Evolutionary conservation across 2,329 filamentous ascomycete species (phyloP).

Genomic region (Coniochaeta sp.): DNA sequence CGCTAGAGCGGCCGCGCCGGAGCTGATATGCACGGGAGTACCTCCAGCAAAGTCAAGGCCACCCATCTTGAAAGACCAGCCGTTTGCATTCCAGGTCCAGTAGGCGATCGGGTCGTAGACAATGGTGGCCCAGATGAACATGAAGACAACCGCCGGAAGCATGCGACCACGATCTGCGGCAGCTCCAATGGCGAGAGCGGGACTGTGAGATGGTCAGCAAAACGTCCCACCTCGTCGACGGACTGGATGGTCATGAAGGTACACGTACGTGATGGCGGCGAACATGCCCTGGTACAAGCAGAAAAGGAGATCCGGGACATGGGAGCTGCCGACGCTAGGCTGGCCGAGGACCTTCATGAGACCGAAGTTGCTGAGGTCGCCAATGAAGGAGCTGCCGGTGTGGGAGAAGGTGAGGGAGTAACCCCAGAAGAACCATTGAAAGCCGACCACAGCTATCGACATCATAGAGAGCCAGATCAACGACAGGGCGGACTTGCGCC

Average conservation of each 20-base stretch:
- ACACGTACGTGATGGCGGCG: conserved; percentile 72
- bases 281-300: conserved; percentile 88
- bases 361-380: conserved; percentile 74
- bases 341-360: conserved; percentile 69
- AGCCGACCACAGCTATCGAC: conserved; percentile 69
- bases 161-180: conserved; percentile 55
- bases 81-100: conserved; percentile 70
- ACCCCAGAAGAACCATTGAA: conserved; percentile 97
- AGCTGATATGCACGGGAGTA: conserved; percentile 68
- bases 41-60: conserved; percentile 70
- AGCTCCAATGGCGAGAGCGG: conserved; percentile 52
- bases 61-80: conserved; percentile 63
- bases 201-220: conserved; percentile 22
- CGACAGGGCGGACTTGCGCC: conserved; percentile 81
- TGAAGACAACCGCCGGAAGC: conserved; percentile 56
- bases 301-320: conserved; percentile 76
- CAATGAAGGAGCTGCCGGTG: conserved; percentile 69
- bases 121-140: conserved; percentile 64
- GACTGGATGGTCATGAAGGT: neutral
- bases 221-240: neutral
- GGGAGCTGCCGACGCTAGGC: conserved; percentile 64
- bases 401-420: conserved; percentile 83
- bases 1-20: conserved; percentile 63
- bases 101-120: conserved; percentile 70
- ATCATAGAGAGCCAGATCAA: conserved; percentile 82